Evolutionary conservation across 1,139 yeast species (phyloP), one percentile per base, ranked within the genome.

Genomic region (Scheffersomyces segobiensis): DNA sequence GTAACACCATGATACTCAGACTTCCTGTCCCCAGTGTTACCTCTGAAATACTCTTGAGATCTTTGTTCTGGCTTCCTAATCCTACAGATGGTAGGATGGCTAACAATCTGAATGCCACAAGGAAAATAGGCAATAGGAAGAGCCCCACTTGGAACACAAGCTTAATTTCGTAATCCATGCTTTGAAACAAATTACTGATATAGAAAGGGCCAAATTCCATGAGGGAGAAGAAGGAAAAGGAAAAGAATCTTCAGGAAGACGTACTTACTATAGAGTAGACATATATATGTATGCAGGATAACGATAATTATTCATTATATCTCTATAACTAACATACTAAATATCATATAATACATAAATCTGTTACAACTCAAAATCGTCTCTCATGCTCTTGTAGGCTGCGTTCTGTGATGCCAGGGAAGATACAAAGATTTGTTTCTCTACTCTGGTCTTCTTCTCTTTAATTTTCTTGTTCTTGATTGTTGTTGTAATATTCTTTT

Each of bases 1-100:
- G 71, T 17, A 89, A 77, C 0, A 89, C 76, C 83, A 88, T 79
- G 20, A 86, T 65, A 22, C 66, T 67, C 42, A 72, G 60, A 8
- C 76, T 77, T 49, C 62, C 58, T 20, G 53, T 55, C 1, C 56
- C 57, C 19, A 58, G 56, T n/a, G 62, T 62, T 42, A 61, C 59
- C 8, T 56, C 52, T 17, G 56, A 26, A 24, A 58, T 26, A 20
- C 39, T 46, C 39, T 46, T 46, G 19, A 24, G 8, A 46, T 21
- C 39, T 24, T 39, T n/a, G 12, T n/a, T 53, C 53, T 39, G 54
- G 53, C 14, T 52, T 24, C n/a, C 55, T 42, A n/a, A 49, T 42
- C 52, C 26, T 53, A 64, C 58, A 6, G 72, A 67, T 0, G 82
- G 82, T 21, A 77, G 66, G 3, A 77, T 63, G 52, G 57, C 59